Percentiles rank a stretch among this genome's conserved stretches.
These are phyloP conservation scores for Aureobasidium melanogenum DNA, from an alignment of 2,329 filamentous ascomycete species.

Conservation along the genomic window DNA sequence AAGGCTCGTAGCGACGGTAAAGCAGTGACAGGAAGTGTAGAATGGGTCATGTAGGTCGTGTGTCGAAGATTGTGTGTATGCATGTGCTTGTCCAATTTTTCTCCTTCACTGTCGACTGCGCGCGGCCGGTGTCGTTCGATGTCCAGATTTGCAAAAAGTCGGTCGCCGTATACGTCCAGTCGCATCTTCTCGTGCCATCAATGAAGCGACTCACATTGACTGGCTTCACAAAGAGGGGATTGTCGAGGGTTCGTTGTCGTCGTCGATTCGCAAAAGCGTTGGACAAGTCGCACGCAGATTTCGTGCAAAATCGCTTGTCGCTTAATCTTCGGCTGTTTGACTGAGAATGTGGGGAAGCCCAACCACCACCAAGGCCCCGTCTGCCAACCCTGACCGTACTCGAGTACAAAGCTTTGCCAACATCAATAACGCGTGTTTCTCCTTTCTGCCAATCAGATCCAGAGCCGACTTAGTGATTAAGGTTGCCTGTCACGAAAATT, in stretches of 20 bases:
- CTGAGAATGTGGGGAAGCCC: background rate
- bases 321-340: background rate
- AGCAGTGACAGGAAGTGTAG: background rate
- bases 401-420: too few species aligned
- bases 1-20: background rate
- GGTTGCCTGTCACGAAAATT: too few species aligned
- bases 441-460: too few species aligned
- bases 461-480: too few species aligned
- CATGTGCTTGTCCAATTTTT: background rate
- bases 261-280: background rate
- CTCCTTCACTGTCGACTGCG: background rate
- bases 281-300: background rate
- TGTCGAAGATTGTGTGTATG: background rate
- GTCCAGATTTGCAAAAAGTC: background rate
- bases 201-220: constrained; percentile 7
- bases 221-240: constrained; percentile 12
- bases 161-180: background rate
- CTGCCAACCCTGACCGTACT: background rate
- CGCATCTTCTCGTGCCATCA: background rate
- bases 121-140: background rate
- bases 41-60: background rate
- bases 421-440: too few species aligned
- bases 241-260: constrained; percentile 11
- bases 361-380: background rate
- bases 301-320: background rate